Evolutionary conservation across 139 green algal genomes (phyloP).

Genomic region (Coelastrella sp.): DNA sequence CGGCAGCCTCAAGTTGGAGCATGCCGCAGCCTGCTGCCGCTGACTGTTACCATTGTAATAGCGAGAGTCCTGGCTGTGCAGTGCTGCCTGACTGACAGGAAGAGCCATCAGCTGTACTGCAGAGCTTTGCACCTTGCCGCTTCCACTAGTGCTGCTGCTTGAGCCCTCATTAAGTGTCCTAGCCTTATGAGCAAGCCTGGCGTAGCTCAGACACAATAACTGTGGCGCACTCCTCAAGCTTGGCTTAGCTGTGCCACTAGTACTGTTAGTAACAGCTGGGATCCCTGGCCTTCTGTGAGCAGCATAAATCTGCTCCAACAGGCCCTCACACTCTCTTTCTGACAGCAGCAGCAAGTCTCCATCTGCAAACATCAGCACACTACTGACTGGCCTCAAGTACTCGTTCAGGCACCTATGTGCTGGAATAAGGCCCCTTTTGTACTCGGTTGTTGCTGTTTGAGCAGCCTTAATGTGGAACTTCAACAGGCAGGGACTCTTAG

Average conservation of each 20-base stretch:
- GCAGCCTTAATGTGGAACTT: neutral
- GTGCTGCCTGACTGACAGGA: neutral
- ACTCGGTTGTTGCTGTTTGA: neutral
- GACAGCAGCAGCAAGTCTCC: slow-evolving; percentile 28
- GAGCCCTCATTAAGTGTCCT: too few relatives aligned
- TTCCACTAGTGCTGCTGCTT: neutral
- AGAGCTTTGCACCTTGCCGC: too few relatives aligned
- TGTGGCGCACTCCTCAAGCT: neutral
- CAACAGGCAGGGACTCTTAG: slow-evolving; percentile 45
- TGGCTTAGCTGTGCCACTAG: neutral
- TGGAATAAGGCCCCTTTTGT: neutral
- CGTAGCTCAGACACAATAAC: slow-evolving; percentile 20
- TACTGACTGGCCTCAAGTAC: neutral
- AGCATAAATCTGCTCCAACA: neutral
- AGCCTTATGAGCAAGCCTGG: neutral
- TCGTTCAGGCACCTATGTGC: slow-evolving; percentile 44
- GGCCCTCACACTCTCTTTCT: slow-evolving; percentile 4
- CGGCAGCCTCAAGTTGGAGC: neutral
- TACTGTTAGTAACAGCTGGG: neutral
- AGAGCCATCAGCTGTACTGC: neutral
- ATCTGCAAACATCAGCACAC: neutral
- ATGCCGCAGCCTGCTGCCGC: neutral
- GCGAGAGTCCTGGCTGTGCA: neutral
- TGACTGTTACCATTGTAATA: too few relatives aligned
- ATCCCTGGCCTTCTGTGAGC: neutral